Percentiles rank a stretch among this genome's conserved stretches.
Evolutionary conservation across 768 basidiomycete genomes (phyloP).

Genomic region (Kwoniella bestiolae): DNA sequence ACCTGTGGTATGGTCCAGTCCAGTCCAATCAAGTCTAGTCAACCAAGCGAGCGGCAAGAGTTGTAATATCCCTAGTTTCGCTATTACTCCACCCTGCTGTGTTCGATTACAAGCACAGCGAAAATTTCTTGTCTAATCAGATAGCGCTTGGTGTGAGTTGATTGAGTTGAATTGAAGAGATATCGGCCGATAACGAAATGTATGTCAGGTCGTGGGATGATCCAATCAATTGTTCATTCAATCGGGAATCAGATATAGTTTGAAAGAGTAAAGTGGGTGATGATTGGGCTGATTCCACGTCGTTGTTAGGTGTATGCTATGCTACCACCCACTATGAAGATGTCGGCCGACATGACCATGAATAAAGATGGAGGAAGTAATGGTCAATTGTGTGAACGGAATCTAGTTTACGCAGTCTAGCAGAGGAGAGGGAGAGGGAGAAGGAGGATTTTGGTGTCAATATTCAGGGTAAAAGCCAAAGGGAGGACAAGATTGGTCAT

Average conservation of each 20-base stretch:
- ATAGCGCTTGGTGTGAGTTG: conserved; percentile 5
- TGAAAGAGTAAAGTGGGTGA: too few species aligned
- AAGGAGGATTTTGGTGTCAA: background rate
- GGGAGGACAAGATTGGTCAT: too few species aligned
- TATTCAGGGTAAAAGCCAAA: background rate
- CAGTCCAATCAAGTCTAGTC: too few species aligned
- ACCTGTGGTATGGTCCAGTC: too few species aligned
- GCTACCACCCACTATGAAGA: background rate
- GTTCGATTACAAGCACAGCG: too few species aligned
- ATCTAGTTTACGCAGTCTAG: background rate
- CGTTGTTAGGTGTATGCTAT: background rate
- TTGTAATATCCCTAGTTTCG: too few species aligned
- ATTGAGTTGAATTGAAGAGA: background rate
- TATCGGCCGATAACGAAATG: conserved; percentile 3
- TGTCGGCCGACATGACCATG: conserved; percentile 1
- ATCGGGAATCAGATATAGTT: too few species aligned
- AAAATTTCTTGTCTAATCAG: background rate
- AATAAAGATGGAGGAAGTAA: conserved; percentile 1
- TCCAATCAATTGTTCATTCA: too few species aligned
- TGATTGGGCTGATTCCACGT: background rate
- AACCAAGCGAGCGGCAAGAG: too few species aligned
- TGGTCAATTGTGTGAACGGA: background rate
- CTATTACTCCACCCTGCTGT: too few species aligned
- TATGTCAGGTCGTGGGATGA: background rate
- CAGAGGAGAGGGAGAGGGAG: background rate